Percentiles rank a stretch among this genome's conserved stretches.
These are phyloP conservation scores for Paramecium octaurelia DNA, from an alignment of 73 alveolate species.

Conservation along the genomic window DNA sequence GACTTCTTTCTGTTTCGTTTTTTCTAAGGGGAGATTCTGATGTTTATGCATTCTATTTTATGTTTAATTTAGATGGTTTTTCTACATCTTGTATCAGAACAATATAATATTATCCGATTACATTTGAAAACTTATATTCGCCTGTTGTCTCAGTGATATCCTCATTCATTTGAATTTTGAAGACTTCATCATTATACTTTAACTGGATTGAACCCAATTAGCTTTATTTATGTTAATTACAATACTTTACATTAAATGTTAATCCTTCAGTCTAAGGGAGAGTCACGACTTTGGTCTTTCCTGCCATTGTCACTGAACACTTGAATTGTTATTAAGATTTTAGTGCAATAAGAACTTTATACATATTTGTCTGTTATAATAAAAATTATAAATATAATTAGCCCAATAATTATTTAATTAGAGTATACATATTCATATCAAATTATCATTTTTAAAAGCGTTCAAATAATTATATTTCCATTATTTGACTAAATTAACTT, in stretches of 20 bases:
- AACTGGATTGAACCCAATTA: not conserved
- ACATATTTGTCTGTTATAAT: constrained; percentile 4
- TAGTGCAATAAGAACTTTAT: not conserved
- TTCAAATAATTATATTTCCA: not conserved
- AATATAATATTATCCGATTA: constrained; percentile 3
- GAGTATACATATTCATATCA: not conserved
- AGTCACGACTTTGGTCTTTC: not conserved
- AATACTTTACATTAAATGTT: not conserved
- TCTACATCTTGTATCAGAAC: not conserved
- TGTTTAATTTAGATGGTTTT: constrained; percentile 24
- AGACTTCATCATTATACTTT: not conserved
- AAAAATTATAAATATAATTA: not conserved
- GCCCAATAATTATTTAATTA: not conserved
- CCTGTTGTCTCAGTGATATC: not conserved
- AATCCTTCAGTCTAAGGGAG: constrained; percentile 12
- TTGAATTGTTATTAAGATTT: not conserved
- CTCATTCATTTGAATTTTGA: not conserved
- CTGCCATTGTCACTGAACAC: not conserved
- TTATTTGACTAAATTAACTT: not conserved
- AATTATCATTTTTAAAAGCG: not conserved
- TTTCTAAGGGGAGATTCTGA: not conserved
- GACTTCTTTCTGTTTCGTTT: not conserved
- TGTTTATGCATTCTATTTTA: not conserved
- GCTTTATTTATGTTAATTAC: not conserved
- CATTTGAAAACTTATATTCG: not conserved